Evolutionary conservation across 202 grass and related monocot genomes (phyloP).

Genomic region (Panicum hallii): DNA sequence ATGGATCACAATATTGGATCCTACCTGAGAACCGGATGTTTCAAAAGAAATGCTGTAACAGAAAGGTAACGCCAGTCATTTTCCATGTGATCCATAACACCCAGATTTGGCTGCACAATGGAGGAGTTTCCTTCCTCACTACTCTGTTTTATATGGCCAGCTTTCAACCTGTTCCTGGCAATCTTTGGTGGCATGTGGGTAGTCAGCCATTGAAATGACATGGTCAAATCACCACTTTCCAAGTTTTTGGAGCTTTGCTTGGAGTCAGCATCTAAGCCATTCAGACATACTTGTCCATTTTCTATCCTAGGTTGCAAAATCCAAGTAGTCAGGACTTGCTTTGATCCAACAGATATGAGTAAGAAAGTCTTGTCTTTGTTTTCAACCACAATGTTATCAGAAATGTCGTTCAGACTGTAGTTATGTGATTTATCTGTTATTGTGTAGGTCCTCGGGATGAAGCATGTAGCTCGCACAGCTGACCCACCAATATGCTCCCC

Average conservation of each 20-base stretch:
- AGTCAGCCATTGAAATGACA: constrained; percentile 93
- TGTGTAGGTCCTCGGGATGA: constrained; percentile 64
- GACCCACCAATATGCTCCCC: constrained; percentile 97
- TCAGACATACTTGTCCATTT: constrained; percentile 13
- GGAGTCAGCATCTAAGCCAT: constrained; percentile 33
- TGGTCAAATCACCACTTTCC: constrained; percentile 25
- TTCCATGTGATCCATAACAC: constrained; percentile 60
- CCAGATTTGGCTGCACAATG: constrained; percentile 35
- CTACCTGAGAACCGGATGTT: constrained; percentile 65
- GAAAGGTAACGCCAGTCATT: constrained; percentile 99
- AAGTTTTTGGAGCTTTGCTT: constrained; percentile 39
- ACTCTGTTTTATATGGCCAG: constrained; percentile 41
- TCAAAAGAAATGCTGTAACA: constrained; percentile 93
- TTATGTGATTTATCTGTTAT: constrained; percentile 45
- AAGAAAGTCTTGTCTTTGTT: constrained; percentile 54
- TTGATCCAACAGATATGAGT: constrained; percentile 96
- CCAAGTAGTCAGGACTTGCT: constrained; percentile 95
- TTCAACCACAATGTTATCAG: constrained; percentile 26
- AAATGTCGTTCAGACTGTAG: constrained; percentile 17
- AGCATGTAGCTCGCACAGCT: constrained; percentile 86
- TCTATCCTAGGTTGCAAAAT: constrained; percentile 63
- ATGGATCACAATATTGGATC: constrained; percentile 17
- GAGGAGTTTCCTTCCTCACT: constrained; percentile 45
- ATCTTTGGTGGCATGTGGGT: constrained; percentile 78
- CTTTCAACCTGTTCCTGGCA: constrained; percentile 40